Conservation (phyloP, 2,329 filamentous ascomycete genomes). For the Ophiobolus disseminans region DNA sequence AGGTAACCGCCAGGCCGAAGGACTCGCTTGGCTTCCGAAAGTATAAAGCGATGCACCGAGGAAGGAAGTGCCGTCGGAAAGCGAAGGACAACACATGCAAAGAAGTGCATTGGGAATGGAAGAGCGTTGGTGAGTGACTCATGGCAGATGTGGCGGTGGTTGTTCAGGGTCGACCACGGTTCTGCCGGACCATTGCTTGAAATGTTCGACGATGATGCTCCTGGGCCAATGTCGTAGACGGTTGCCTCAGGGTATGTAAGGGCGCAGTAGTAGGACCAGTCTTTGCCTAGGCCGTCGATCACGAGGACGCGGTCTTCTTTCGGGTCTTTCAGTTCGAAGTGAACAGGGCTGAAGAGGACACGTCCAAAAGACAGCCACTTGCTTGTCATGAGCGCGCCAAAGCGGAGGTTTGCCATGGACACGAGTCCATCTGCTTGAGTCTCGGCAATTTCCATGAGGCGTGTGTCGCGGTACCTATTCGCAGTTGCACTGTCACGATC, state of each 20-base stretch:
- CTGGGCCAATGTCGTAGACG: slow-evolving; percentile 72
- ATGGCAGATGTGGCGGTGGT: slow-evolving; percentile 79
- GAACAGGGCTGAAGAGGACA: slow-evolving; percentile 80
- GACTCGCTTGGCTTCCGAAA: slow-evolving; percentile 78
- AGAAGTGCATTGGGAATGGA: slow-evolving; percentile 78
- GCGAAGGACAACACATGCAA: slow-evolving; percentile 76
- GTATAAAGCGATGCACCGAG: slow-evolving; percentile 71
- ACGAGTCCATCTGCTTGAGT: slow-evolving; percentile 47
- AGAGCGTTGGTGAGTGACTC: slow-evolving; percentile 68
- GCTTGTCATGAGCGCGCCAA: slow-evolving; percentile 83
- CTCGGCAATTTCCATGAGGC: slow-evolving; percentile 58
- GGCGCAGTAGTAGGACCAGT: slow-evolving; percentile 87
- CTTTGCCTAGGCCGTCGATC: slow-evolving; percentile 84
- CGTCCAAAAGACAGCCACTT: slow-evolving; percentile 88
- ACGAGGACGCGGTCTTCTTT: slow-evolving; percentile 73
- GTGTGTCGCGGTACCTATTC: slow-evolving; percentile 61
- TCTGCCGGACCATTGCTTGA: slow-evolving; percentile 26
- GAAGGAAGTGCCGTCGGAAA: slow-evolving; percentile 76
- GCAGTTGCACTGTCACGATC: slow-evolving; percentile 42
- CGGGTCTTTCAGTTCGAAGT: slow-evolving; percentile 70
- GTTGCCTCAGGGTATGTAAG: slow-evolving; percentile 77
- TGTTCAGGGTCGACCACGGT: slow-evolving; percentile 56
- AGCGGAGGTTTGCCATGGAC: slow-evolving; percentile 75
- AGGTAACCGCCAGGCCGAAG: slow-evolving; percentile 79
- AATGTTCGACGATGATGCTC: slow-evolving; percentile 28